Evolutionary conservation across 164 flowering plant species (phyloP).

Genomic region (Stephania yunnanensis): DNA sequence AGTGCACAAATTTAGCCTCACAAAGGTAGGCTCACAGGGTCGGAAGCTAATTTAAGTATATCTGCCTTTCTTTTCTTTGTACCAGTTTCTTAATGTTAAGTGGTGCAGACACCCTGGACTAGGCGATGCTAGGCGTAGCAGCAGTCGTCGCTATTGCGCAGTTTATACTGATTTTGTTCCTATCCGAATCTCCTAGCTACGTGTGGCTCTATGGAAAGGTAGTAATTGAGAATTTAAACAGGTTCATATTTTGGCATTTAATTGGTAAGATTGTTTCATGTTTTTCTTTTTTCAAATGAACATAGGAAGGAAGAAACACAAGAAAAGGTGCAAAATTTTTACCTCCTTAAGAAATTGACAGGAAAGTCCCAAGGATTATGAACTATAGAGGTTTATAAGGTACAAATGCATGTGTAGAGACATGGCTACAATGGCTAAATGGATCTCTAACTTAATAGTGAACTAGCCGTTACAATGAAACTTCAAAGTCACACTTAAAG

Average conservation of each 20-base stretch:
- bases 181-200: conserved; percentile 83
- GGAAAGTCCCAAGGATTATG: conserved; percentile 83
- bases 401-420: conserved; percentile 81
- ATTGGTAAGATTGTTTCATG: not conserved
- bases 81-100: not conserved
- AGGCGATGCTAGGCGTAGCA: conserved; percentile 94
- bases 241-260: not conserved
- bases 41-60: too few species aligned
- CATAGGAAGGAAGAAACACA: conserved; percentile 54
- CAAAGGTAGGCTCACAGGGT: conserved; percentile 30
- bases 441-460: conserved; percentile 71
- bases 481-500: too few species aligned
- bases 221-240: not conserved
- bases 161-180: conserved; percentile 55
- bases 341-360: conserved; percentile 61
- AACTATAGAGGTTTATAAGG: conserved; percentile 80
- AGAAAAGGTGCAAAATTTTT: conserved; percentile 51
- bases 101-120: conserved; percentile 51
- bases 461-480: conserved; percentile 8
- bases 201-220: conserved; percentile 76
- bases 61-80: not conserved
- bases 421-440: conserved; percentile 75
- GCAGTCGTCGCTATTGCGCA: conserved; percentile 73
- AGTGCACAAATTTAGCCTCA: conserved; percentile 68
- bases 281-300: not conserved